Percentiles rank a stretch among this genome's conserved stretches.
Evolutionary conservation across 768 basidiomycete species (phyloP).

Genomic region (Rhodotorula babjevae): DNA sequence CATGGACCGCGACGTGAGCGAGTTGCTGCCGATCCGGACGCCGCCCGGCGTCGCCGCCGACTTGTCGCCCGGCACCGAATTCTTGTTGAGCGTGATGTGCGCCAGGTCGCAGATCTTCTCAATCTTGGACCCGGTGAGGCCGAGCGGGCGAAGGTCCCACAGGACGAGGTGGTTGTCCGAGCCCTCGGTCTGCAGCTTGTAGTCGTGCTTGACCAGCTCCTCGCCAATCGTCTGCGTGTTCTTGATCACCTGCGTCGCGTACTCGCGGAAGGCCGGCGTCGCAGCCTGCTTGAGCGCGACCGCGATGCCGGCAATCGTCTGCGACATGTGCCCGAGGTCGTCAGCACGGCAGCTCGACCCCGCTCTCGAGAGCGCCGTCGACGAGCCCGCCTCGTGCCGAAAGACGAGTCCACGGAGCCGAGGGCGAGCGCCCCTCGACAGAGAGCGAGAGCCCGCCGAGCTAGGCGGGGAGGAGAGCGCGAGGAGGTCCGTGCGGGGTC

Average conservation of each 20-base stretch:
- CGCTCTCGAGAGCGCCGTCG: too few species aligned
- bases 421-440: too few species aligned
- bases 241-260: constrained; percentile 88
- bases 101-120: constrained; percentile 96
- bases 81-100: constrained; percentile 88
- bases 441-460: too few species aligned
- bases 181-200: constrained; percentile 93
- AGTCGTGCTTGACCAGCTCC: constrained; percentile 69
- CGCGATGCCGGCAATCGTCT: constrained; percentile 87
- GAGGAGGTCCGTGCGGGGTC: too few species aligned
- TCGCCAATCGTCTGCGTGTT: constrained; percentile 73
- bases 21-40: constrained; percentile 90
- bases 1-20: constrained; percentile 93
- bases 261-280: constrained; percentile 79
- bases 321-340: constrained; percentile 40
- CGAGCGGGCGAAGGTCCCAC: constrained; percentile 88
- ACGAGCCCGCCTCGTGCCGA: too few species aligned
- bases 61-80: constrained; percentile 92
- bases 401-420: too few species aligned
- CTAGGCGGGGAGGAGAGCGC: too few species aligned
- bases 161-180: constrained; percentile 97
- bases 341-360: too few species aligned
- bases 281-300: constrained; percentile 86
- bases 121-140: constrained; percentile 94
- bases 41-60: constrained; percentile 95